A percentile compares a stretch with the other conserved stretches of the same genome.
Evolutionary conservation across 768 basidiomycete species (phyloP).

Genomic region (Dioszegia crocea): DNA sequence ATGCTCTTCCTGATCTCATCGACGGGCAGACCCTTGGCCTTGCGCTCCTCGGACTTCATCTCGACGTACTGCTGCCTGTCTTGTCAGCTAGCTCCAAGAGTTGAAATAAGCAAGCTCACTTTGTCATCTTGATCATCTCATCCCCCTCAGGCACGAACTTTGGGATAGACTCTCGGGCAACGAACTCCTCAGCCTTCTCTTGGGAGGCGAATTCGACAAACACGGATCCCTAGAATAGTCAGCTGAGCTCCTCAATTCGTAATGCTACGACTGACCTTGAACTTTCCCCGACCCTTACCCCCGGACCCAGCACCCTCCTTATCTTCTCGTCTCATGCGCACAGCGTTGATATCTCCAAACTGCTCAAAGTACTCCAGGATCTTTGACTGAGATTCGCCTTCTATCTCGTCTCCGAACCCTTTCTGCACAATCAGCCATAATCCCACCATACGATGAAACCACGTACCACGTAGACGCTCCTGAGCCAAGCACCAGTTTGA

Average conservation of each 20-base stretch:
- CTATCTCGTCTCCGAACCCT: constrained; percentile 68
- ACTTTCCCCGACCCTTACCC: constrained; percentile 57
- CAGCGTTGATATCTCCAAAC: constrained; percentile 71
- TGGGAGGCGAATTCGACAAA: constrained; percentile 82
- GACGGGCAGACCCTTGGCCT: constrained; percentile 62
- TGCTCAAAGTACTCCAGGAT: constrained; percentile 75
- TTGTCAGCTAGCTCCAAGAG: neutral
- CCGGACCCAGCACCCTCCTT: constrained; percentile 51
- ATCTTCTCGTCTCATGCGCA: constrained; percentile 79
- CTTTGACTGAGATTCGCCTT: constrained; percentile 60
- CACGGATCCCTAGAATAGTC: constrained; percentile 67
- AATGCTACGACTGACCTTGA: constrained; percentile 63
- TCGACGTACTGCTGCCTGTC: constrained; percentile 77
- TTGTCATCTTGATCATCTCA: constrained; percentile 79
- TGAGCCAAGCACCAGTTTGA: constrained; percentile 61
- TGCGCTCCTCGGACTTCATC: constrained; percentile 83
- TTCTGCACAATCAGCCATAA: constrained; percentile 58
- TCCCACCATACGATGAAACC: neutral
- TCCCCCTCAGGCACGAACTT: constrained; percentile 62
- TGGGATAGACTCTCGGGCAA: constrained; percentile 76
- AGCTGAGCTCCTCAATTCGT: neutral
- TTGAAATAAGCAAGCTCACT: constrained; percentile 55
- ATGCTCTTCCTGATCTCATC: constrained; percentile 18
- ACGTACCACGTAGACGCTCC: constrained; percentile 85
- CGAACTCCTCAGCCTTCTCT: constrained; percentile 65